A percentile compares a stretch with the other conserved stretches of the same genome.
Evolutionary conservation across 164 flowering plant genomes (phyloP).

Genomic region (Dillenia suffruticosa): DNA sequence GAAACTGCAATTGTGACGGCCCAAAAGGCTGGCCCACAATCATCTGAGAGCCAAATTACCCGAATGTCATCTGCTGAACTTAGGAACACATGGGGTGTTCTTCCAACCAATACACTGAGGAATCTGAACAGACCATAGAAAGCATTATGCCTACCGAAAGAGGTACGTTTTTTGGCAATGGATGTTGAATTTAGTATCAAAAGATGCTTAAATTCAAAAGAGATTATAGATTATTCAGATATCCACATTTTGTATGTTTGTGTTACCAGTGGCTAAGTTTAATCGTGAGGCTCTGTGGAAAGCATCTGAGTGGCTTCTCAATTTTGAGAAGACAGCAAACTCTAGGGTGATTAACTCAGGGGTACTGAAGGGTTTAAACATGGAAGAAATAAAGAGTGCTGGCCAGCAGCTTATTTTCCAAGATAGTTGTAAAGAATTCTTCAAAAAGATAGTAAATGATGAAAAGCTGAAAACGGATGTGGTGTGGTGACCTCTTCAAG

Average conservation of each 20-base stretch:
- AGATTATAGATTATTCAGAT: too few relatives aligned
- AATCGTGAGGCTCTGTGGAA: constrained; percentile 45
- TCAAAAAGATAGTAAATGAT: constrained; percentile 43
- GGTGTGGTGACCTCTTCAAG: constrained; percentile 71
- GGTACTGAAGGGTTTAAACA: constrained; percentile 72
- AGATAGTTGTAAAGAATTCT: constrained; percentile 69
- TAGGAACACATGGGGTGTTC: constrained; percentile 56
- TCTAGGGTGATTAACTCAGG: constrained; percentile 69
- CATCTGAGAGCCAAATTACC: constrained; percentile 29
- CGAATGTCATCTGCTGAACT: constrained; percentile 62
- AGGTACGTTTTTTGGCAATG: constrained; percentile 24
- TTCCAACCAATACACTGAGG: constrained; percentile 63
- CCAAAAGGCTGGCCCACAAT: constrained; percentile 48
- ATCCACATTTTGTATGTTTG: too few relatives aligned
- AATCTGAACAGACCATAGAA: constrained; percentile 68
- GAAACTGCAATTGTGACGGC: constrained; percentile 71
- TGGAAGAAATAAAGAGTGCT: constrained; percentile 76
- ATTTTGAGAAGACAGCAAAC: constrained; percentile 81
- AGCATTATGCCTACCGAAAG: constrained; percentile 37
- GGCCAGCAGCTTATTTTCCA: constrained; percentile 70
- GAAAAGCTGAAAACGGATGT: constrained; percentile 48
- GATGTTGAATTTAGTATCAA: too few relatives aligned
- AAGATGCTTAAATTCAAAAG: too few relatives aligned
- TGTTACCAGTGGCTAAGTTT: constrained; percentile 48
- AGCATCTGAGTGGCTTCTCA: constrained; percentile 67